Evolutionary conservation across 208 protist genomes (phyloP).

Genomic region (Acanthamoeba lenticulata): DNA sequence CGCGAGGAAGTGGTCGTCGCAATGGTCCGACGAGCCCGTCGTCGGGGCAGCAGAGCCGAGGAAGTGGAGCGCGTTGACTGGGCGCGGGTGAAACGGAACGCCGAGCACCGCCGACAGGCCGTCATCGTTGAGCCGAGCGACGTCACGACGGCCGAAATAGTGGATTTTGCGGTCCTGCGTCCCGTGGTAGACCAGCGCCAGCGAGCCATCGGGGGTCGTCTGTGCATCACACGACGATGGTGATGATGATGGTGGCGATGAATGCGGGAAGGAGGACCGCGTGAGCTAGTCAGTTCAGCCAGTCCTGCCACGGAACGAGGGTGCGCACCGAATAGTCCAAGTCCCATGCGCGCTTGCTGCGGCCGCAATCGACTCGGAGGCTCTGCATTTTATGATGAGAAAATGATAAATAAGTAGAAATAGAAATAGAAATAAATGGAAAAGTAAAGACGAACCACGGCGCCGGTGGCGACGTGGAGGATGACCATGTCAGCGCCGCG

Average conservation of each 20-base stretch:
- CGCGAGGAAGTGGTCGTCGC: not conserved
- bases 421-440: not conserved
- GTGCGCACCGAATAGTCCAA: not conserved
- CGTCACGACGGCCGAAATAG: not conserved
- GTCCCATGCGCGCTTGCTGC: slow-evolving; percentile 43
- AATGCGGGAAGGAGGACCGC: not conserved
- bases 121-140: not conserved
- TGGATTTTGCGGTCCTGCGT: not conserved
- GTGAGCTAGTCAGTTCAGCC: not conserved
- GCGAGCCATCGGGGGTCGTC: slow-evolving; percentile 10
- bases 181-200: slow-evolving; percentile 2
- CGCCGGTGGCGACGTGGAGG: not conserved
- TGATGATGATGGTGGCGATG: too few species aligned
- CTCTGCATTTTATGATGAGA: not conserved
- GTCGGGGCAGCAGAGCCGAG: not conserved
- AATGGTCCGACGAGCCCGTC: not conserved
- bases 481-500: slow-evolving; percentile 47
- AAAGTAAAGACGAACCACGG: not conserved
- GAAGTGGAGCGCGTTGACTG: slow-evolving; percentile 25
- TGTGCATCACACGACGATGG: too few species aligned
- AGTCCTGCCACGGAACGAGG: not conserved
- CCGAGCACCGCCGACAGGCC: too few species aligned
- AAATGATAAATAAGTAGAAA: not conserved
- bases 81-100: not conserved
- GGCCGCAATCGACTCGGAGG: not conserved